Evolutionary conservation across 2,329 filamentous ascomycete species (phyloP).

Genomic region (Pseudocercospora macadamiae): DNA sequence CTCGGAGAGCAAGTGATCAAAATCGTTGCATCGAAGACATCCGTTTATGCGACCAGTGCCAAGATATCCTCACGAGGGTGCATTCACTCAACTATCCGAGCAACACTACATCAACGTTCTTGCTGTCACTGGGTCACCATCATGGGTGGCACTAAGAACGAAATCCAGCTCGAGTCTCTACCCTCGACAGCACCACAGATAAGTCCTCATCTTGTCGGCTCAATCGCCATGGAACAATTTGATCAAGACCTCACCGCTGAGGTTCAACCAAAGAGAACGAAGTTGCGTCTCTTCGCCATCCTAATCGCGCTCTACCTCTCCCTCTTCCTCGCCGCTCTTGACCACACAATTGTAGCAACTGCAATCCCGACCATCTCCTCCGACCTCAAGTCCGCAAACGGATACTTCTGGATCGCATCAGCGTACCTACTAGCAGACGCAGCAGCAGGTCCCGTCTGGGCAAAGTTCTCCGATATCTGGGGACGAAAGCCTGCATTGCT

Average conservation of each 20-base stretch:
- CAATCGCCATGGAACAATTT: not conserved
- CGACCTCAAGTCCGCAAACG: slow-evolving; percentile 66
- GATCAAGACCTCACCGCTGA: not conserved
- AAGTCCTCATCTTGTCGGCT: not conserved
- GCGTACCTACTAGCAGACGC: slow-evolving; percentile 73
- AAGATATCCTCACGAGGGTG: too few relatives aligned
- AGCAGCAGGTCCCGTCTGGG: slow-evolving; percentile 71
- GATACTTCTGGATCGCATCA: slow-evolving; percentile 81
- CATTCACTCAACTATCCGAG: too few relatives aligned
- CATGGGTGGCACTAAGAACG: not conserved
- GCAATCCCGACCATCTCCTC: slow-evolving; percentile 67
- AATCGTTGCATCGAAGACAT: too few relatives aligned
- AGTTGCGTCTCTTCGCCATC: slow-evolving; percentile 21
- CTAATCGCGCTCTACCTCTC: slow-evolving; percentile 33
- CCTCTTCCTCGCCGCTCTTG: slow-evolving; percentile 44
- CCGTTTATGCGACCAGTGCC: too few relatives aligned
- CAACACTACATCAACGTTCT: too few relatives aligned
- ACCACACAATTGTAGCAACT: slow-evolving; percentile 65
- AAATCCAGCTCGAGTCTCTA: not conserved
- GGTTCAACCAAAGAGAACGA: slow-evolving; percentile 33
- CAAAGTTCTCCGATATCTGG: slow-evolving; percentile 62
- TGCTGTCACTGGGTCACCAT: too few relatives aligned
- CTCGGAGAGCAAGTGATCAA: too few relatives aligned
- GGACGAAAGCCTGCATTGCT: slow-evolving; percentile 59
- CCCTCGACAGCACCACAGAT: not conserved